phyloP scores from a whole-genome alignment of 345 rosid species.

The Salix exigua region DNA sequence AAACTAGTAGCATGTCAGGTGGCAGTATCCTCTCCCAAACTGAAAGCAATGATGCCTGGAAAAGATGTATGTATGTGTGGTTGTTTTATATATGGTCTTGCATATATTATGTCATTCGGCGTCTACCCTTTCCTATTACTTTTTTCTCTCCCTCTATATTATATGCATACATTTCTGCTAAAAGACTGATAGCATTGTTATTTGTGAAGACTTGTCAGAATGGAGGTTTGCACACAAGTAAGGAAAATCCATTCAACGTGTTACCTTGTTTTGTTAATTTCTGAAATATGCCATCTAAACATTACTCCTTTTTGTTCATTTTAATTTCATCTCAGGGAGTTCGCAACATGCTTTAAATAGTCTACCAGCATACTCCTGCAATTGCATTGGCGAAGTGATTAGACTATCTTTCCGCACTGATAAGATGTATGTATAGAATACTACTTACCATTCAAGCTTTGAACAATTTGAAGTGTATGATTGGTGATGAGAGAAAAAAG shows the following conservation, averaged over 20 bases:
- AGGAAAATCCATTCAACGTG: constrained; percentile 12
- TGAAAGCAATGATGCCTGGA: constrained; percentile 44
- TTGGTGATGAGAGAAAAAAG: background rate
- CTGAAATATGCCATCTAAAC: background rate
- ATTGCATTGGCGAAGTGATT: constrained; percentile 75
- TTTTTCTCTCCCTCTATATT: background rate
- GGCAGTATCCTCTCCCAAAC: constrained; percentile 51
- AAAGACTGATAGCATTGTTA: constrained; percentile 27
- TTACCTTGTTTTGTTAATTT: constrained; percentile 3
- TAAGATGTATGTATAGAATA: constrained; percentile 40
- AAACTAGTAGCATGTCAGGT: constrained; percentile 64
- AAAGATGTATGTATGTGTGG: constrained; percentile 36
- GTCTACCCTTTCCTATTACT: constrained; percentile 3
- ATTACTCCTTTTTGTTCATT: background rate
- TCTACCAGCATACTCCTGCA: constrained; percentile 19
- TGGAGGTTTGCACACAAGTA: constrained; percentile 51
- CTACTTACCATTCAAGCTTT: background rate
- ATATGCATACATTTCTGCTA: background rate
- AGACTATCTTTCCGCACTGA: constrained; percentile 42
- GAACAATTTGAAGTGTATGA: background rate
- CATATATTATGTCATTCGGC: background rate
- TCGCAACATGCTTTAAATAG: constrained; percentile 30
- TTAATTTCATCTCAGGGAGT: constrained; percentile 39
- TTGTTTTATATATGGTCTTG: background rate
- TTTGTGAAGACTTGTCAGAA: constrained; percentile 48